Percentiles rank a stretch among this genome's conserved stretches.
These are phyloP conservation scores for Jamesozyma hellenica DNA, from an alignment of 805 yeast genomes.

Conservation along the genomic window DNA sequence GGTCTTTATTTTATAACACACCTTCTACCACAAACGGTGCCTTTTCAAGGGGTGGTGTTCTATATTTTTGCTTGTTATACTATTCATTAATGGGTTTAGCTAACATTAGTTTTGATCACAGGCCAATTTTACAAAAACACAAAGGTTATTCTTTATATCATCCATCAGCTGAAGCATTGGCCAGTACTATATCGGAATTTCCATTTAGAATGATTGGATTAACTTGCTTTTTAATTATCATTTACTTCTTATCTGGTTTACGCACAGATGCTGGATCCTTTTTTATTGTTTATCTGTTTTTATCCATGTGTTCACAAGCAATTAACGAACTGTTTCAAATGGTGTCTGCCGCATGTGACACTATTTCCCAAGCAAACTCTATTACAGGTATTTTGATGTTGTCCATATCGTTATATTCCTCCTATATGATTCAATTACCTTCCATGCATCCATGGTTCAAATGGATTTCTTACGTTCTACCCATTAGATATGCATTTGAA, in stretches of 20 bases:
- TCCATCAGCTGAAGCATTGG: constrained; percentile 54
- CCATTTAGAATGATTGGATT: constrained; percentile 46
- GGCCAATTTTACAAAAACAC: constrained; percentile 57
- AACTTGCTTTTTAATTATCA: constrained; percentile 39
- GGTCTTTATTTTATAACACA: constrained; percentile 49
- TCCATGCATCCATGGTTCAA: constrained; percentile 54
- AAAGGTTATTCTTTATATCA: constrained; percentile 52
- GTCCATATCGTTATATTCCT: constrained; percentile 48
- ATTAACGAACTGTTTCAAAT: constrained; percentile 38
- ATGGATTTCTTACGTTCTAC: constrained; percentile 44
- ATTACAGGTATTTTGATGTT: constrained; percentile 44
- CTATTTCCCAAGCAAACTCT: constrained; percentile 46
- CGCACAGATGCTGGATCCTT: constrained; percentile 44
- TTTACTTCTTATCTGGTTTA: constrained; percentile 47
- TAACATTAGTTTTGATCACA: constrained; percentile 51
- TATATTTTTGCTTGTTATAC: constrained; percentile 51
- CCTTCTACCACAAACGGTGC: constrained; percentile 43
- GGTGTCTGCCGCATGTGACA: constrained; percentile 41
- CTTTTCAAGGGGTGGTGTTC: constrained; percentile 52
- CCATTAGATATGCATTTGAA: constrained; percentile 44
- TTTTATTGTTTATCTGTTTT: constrained; percentile 41
- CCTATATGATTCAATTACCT: constrained; percentile 38
- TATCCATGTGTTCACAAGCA: constrained; percentile 17
- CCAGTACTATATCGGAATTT: constrained; percentile 45
- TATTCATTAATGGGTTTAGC: constrained; percentile 53